Base-by-base conservation (phyloP, 192 early-diverging fungal genomes). In the Hyaloraphidium curvatum region DNA sequence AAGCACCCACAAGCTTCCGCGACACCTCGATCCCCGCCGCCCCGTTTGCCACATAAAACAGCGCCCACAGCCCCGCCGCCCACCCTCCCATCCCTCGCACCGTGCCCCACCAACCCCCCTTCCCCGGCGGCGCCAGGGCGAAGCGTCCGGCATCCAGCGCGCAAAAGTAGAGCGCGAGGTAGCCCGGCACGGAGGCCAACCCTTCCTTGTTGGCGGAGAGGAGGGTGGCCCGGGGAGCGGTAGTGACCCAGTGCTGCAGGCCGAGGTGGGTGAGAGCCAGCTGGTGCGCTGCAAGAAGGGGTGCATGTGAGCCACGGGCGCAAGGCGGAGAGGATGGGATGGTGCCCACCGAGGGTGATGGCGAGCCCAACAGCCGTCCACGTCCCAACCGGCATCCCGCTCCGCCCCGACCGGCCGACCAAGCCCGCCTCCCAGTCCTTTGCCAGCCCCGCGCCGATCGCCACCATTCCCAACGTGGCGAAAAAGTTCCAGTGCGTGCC, bases 401-500 rank as follows among this genome's bases (percentile, higher is more conserved):
- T n/a, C 33, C 33, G 33, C 33, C 33, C 7, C 33, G 9, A 37
- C 33, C 9, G n/a, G 33, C 33, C 9, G 33, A n/a, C n/a, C n/a
- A n/a, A n/a, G n/a, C n/a, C n/a, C 33, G 33, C 7, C 33, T 11
- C 33, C 33, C 9, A 37, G 33, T n/a, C 9, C 33, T 7, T 7
- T 37, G 33, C 64, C 9, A 87, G 39, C 2, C 80, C 73, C 2
- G 87, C 79, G 64, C 86, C 75, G 19, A 87, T 64, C 1, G 89
- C 85, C 27, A 97, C 60, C 31, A 89, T 67, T 5, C 84, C 86
- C 14, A 97, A 73, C 1, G 93, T 97, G 51, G 92, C 73, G 62
- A 94, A 97, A 67, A 97, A 97, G 72, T 97, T 97, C 93, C 93
- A 97, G 55, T 97, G 93, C 37, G 86, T 73, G 22, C 93, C 93